Percentiles rank a stretch among this genome's conserved stretches.
Evolutionary conservation across 306 rosid genomes (phyloP).

Genomic region (Cyamopsis tetragonoloba): DNA sequence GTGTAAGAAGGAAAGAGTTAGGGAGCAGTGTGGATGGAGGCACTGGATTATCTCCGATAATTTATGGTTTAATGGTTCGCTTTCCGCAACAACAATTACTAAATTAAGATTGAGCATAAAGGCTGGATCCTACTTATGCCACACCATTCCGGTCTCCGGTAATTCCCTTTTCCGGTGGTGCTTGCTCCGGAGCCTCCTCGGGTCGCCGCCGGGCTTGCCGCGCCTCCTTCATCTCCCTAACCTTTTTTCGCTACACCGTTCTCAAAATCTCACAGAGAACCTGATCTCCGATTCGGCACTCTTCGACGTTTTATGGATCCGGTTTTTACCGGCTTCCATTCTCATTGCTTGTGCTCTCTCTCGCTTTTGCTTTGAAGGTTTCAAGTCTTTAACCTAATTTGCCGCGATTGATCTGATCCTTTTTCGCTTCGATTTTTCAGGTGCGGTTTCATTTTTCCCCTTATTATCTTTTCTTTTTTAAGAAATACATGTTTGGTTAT

Average conservation of each 20-base stretch:
- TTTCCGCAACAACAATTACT: slow-evolving; percentile 10
- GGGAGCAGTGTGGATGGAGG: not conserved
- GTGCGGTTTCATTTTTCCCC: slow-evolving; percentile 24
- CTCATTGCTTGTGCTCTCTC: not conserved
- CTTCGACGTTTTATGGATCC: slow-evolving; percentile 33
- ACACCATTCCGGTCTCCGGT: slow-evolving; percentile 8
- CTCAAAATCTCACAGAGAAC: not conserved
- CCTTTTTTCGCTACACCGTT: not conserved
- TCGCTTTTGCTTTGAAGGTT: not conserved
- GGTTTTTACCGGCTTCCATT: slow-evolving; percentile 17
- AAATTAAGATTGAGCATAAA: slow-evolving; percentile 23
- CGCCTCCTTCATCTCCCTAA: slow-evolving; percentile 1
- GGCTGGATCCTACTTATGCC: slow-evolving; percentile 35
- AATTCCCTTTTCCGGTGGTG: not conserved
- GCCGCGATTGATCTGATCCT: slow-evolving; percentile 20
- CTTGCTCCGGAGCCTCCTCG: slow-evolving; percentile 17
- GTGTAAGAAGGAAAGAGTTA: not conserved
- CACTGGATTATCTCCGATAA: slow-evolving; percentile 28
- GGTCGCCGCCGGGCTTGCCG: not conserved
- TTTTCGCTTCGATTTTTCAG: slow-evolving; percentile 28
- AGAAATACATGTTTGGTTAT: not conserved
- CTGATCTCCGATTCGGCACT: slow-evolving; percentile 24
- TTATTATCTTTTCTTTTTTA: too few relatives aligned
- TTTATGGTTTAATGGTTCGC: slow-evolving; percentile 7
- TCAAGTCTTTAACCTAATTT: slow-evolving; percentile 18